Evolutionary conservation across 345 rosid species (phyloP).

Genomic region (Chamaenerion angustifolium): DNA sequence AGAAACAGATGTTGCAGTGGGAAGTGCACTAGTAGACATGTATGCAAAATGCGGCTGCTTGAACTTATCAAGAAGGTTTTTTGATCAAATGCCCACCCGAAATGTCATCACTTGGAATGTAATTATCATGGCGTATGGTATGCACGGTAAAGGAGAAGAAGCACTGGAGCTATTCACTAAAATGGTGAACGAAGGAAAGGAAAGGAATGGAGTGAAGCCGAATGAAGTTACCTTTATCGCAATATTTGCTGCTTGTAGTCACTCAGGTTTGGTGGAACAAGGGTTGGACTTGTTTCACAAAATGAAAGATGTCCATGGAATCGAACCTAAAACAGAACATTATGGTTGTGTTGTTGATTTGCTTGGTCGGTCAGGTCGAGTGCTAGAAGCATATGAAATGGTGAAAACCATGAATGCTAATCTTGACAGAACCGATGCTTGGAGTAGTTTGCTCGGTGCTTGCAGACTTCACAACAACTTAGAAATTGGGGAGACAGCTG

Average conservation of each 20-base stretch:
- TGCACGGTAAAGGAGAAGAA: slow-evolving; percentile 69
- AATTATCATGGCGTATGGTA: slow-evolving; percentile 83
- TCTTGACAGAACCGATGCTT: slow-evolving; percentile 46
- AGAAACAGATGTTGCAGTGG: slow-evolving; percentile 64
- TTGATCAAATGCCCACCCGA: slow-evolving; percentile 46
- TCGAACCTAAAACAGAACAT: slow-evolving; percentile 61
- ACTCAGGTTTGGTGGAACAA: slow-evolving; percentile 66
- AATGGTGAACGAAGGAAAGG: slow-evolving; percentile 31
- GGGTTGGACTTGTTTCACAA: slow-evolving; percentile 53
- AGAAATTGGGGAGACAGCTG: slow-evolving; percentile 68
- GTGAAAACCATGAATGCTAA: slow-evolving; percentile 38
- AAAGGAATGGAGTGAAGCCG: slow-evolving; percentile 32
- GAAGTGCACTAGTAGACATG: slow-evolving; percentile 88
- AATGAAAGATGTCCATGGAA: slow-evolving; percentile 47
- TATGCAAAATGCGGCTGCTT: slow-evolving; percentile 85
- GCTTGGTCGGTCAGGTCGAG: slow-evolving; percentile 75
- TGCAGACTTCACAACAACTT: slow-evolving; percentile 53
- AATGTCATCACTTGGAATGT: slow-evolving; percentile 85
- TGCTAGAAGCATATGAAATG: slow-evolving; percentile 48
- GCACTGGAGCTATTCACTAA: slow-evolving; percentile 45
- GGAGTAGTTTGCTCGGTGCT: slow-evolving; percentile 92
- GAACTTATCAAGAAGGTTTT: slow-evolving; percentile 37
- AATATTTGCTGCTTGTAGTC: slow-evolving; percentile 78
- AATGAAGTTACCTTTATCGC: slow-evolving; percentile 70
- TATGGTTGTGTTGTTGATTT: slow-evolving; percentile 80